These are phyloP conservation scores for Arthrobotrys megalospora DNA, from an alignment of 2,329 filamentous ascomycete species.

Conservation along the genomic window DNA sequence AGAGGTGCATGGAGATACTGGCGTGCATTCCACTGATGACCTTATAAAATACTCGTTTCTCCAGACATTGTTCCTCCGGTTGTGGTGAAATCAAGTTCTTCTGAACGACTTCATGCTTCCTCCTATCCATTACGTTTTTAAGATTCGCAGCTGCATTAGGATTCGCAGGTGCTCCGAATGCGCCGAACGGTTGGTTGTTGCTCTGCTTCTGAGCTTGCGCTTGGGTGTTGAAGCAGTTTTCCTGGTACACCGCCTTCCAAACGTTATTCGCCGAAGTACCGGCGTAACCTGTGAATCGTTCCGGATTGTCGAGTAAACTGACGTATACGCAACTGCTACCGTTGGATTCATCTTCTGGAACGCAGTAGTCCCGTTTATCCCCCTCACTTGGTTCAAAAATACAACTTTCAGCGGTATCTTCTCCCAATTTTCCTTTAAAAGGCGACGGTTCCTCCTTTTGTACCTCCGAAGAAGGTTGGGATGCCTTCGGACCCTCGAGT, in stretches of 20 bases:
- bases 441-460: slow-evolving; percentile 79
- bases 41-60: slow-evolving; percentile 98
- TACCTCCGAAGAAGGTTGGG: slow-evolving; percentile 83
- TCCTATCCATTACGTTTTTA: slow-evolving; percentile 70
- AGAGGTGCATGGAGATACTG: slow-evolving; percentile 95
- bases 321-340: slow-evolving; percentile 85
- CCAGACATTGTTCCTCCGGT: slow-evolving; percentile 90
- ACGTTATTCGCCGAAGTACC: slow-evolving; percentile 88
- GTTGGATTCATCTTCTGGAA: slow-evolving; percentile 92
- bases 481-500: slow-evolving; percentile 89
- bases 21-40: slow-evolving; percentile 98
- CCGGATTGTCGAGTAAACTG: slow-evolving; percentile 90
- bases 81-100: slow-evolving; percentile 74
- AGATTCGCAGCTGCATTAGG: slow-evolving; percentile 74
- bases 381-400: slow-evolving; percentile 82
- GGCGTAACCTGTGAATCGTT: slow-evolving; percentile 93
- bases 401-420: slow-evolving; percentile 92
- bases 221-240: slow-evolving; percentile 87
- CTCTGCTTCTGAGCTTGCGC: slow-evolving; percentile 64
- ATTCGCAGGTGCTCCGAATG: slow-evolving; percentile 65
- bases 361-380: slow-evolving; percentile 87
- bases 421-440: slow-evolving; percentile 85
- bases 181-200: slow-evolving; percentile 25
- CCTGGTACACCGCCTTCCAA: slow-evolving; percentile 96
- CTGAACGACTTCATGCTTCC: slow-evolving; percentile 61